Base-by-base conservation (phyloP, 768 basidiomycete species). In the Auricularia cornea region DNA sequence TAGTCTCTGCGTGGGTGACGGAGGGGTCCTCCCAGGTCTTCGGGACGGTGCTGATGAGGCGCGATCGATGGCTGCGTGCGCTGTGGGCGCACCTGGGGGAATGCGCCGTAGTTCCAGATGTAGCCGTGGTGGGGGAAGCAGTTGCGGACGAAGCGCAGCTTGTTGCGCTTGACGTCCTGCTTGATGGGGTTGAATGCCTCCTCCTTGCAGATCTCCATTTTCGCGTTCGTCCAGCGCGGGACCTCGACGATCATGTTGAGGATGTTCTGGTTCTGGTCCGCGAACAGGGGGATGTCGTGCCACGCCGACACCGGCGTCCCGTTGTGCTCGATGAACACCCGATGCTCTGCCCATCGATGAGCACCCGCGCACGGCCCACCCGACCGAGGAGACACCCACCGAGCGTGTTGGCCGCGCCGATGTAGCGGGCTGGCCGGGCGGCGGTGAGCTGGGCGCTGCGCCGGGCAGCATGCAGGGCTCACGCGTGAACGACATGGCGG, bases 41-140 rank as follows among this genome's bases (percentile, higher is more conserved):
- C 8, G 35, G 35, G 98, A 70, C 56, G 4, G 35, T 38, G 10
- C 10, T 38, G 35, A 38, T 38, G 10, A 38, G 35, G 10, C 16
- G 35, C 35, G 35, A 38, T 38, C 32, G 56, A 26, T n/a, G 14
- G n/a, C 35, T 8, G 44, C 3, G 30, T 31, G 1, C 33, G n/a
- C 14, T 3, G 48, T 11, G 72, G 85, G 59, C 62, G 89, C 85
- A 38, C 35, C 35, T 96, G 94, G 66, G 96, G 96, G 86, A 99
- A 97, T 64, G 95, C 94, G 71, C 96, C 96, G 73, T 99, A 99
- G 84, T 99, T 99, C 97, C 97, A 99, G 82, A 99, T 94, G 83
- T 98, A 95, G 40, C 97, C 96, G 74, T 98, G 95, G 82, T 99
- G 97, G 69, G 97, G 97, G 90, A 99, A 99, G 79, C 97, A 98